Conservation (phyloP, 192 early-diverging fungal genomes). For the Backusella sp. region DNA sequence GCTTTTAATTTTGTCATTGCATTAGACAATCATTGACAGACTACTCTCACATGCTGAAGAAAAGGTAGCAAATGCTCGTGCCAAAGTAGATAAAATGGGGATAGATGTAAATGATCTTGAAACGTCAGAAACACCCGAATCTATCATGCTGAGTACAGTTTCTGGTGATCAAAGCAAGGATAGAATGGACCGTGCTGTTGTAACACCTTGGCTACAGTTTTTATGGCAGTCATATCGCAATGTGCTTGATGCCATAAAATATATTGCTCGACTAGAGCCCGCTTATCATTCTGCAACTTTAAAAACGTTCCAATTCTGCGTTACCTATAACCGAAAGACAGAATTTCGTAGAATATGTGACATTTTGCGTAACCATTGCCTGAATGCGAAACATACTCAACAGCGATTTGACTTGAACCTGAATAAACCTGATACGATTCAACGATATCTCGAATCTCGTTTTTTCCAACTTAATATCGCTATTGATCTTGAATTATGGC, state of each 20-base stretch:
- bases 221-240: conserved; percentile 99
- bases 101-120: conserved; percentile 95
- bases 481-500: conserved; percentile 96
- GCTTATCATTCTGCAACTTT: conserved; percentile 89
- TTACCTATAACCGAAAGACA: conserved; percentile 91
- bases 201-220: conserved; percentile 99
- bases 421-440: conserved; percentile 93
- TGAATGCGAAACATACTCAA: conserved; percentile 86
- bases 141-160: conserved; percentile 93
- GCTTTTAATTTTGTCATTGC: neutral
- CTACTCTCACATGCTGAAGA: conserved; percentile 86
- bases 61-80: conserved; percentile 88
- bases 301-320: conserved; percentile 94
- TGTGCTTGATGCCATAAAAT: conserved; percentile 91
- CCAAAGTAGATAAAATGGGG: conserved; percentile 85
- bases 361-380: conserved; percentile 89
- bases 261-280: conserved; percentile 91
- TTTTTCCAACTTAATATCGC: conserved; percentile 95
- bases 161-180: conserved; percentile 92
- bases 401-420: conserved; percentile 92
- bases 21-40: conserved; percentile 74
- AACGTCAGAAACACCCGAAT: conserved; percentile 95
- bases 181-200: conserved; percentile 93
- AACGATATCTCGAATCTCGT: conserved; percentile 93
- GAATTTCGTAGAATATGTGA: conserved; percentile 99